A percentile compares a stretch with the other conserved stretches of the same genome.
Conservation (phyloP, 805 yeast species). For the Alloascoidea africana region DNA sequence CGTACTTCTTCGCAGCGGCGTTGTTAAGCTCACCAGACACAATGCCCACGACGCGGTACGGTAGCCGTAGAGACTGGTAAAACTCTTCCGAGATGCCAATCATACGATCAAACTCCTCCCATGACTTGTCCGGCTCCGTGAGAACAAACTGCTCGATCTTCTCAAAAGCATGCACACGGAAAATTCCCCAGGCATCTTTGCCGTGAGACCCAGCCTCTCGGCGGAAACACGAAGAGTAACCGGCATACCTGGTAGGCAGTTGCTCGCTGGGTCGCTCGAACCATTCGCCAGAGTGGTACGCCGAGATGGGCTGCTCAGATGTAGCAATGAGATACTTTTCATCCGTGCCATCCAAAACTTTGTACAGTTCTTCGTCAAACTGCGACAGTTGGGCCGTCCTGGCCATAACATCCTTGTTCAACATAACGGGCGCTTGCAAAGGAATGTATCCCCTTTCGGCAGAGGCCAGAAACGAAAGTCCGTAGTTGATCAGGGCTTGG, state of each 20-base stretch:
- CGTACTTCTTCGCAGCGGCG: constrained; percentile 98
- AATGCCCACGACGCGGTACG: constrained; percentile 95
- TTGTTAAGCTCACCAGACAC: constrained; percentile 98
- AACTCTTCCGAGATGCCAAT: constrained; percentile 82
- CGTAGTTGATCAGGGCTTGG: constrained; percentile 96
- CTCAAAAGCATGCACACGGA: constrained; percentile 97
- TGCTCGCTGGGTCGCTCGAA: constrained; percentile 95
- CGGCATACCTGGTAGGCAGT: constrained; percentile 92
- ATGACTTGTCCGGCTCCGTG: constrained; percentile 95
- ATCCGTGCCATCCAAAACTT: constrained; percentile 92
- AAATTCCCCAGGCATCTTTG: constrained; percentile 99
- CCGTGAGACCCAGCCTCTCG: constrained; percentile 99
- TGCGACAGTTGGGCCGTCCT: constrained; percentile 97
- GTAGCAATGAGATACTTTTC: constrained; percentile 97
- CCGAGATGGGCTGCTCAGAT: constrained; percentile 97
- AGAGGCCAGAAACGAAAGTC: constrained; percentile 52
- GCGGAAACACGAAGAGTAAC: constrained; percentile 96
- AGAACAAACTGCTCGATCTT: constrained; percentile 93
- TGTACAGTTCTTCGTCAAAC: constrained; percentile 95
- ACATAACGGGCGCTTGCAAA: constrained; percentile 97
- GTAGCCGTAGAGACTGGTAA: constrained; percentile 81
- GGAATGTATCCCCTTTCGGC: constrained; percentile 70
- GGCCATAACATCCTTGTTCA: constrained; percentile 99
- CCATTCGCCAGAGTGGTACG: constrained; percentile 96
- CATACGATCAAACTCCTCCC: constrained; percentile 97